Evolutionary conservation across 805 yeast genomes (phyloP).

Genomic region (Yamadazyma ubonensis): DNA sequence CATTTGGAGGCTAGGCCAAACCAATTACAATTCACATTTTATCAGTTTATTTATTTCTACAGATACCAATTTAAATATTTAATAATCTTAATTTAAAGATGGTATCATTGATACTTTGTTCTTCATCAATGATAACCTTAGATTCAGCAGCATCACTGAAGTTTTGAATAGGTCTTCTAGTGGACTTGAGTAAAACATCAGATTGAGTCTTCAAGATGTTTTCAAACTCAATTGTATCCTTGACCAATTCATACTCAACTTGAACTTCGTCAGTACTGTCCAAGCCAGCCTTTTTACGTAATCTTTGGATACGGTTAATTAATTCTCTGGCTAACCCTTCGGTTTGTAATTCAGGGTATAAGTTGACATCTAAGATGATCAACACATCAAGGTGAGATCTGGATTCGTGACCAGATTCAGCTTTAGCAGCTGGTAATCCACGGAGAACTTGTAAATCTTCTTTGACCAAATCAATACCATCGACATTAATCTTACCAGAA

Average conservation of each 20-base stretch:
- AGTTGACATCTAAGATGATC: conserved; percentile 81
- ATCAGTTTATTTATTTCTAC: neutral
- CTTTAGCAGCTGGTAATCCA: conserved; percentile 72
- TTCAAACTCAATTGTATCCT: conserved; percentile 65
- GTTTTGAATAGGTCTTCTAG: conserved; percentile 61
- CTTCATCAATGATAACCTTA: conserved; percentile 78
- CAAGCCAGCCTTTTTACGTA: conserved; percentile 93
- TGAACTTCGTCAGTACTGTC: conserved; percentile 92
- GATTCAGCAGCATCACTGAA: conserved; percentile 42
- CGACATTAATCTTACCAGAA: conserved; percentile 76
- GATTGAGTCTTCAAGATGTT: conserved; percentile 61
- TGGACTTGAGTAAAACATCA: conserved; percentile 71
- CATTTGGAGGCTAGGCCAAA: no score
- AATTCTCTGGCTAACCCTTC: conserved; percentile 97
- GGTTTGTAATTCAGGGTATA: conserved; percentile 82
- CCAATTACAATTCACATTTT: no score
- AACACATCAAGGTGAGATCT: conserved; percentile 89
- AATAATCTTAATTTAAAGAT: conserved; percentile 74
- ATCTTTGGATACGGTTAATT: conserved; percentile 94
- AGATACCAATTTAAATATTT: conserved; percentile 46
- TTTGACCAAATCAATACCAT: conserved; percentile 79
- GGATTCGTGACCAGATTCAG: conserved; percentile 73
- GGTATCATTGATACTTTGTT: conserved; percentile 74
- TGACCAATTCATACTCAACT: conserved; percentile 71
- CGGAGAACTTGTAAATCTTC: conserved; percentile 91